Evolutionary conservation across 2,329 filamentous ascomycete species (phyloP).

Genomic region (Neonectria magnoliae): DNA sequence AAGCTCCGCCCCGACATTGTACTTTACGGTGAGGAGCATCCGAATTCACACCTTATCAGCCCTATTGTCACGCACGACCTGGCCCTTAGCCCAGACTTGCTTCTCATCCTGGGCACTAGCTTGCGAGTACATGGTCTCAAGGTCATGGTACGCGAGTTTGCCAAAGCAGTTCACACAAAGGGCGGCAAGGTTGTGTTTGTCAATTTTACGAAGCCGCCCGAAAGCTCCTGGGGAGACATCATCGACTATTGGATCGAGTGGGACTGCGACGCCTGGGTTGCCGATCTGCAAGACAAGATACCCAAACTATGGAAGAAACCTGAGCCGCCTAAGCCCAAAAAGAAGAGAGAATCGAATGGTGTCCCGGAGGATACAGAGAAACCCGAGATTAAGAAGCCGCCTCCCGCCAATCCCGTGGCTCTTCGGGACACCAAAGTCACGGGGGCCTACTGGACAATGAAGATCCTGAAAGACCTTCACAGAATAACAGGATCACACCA

Average conservation of each 20-base stretch:
- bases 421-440: conserved; percentile 58
- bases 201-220: conserved; percentile 76
- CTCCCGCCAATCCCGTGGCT: conserved; percentile 53
- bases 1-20: conserved; percentile 78
- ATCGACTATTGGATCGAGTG: conserved; percentile 80
- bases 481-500: conserved; percentile 46
- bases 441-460: conserved; percentile 56
- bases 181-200: conserved; percentile 78
- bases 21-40: conserved; percentile 78
- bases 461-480: conserved; percentile 53
- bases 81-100: conserved; percentile 69
- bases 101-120: conserved; percentile 77
- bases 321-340: conserved; percentile 55
- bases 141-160: conserved; percentile 75
- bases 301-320: conserved; percentile 68
- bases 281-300: conserved; percentile 67
- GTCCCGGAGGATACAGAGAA: conserved; percentile 38
- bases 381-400: conserved; percentile 46
- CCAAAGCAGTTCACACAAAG: conserved; percentile 74
- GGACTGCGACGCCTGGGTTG: conserved; percentile 80
- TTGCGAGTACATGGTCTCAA: conserved; percentile 77
- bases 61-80: conserved; percentile 76
- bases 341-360: conserved; percentile 47
- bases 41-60: conserved; percentile 73
- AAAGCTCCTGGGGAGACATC: conserved; percentile 77